Evolutionary conservation across 768 basidiomycete species (phyloP).

Genomic region (Pholiota microspora): DNA sequence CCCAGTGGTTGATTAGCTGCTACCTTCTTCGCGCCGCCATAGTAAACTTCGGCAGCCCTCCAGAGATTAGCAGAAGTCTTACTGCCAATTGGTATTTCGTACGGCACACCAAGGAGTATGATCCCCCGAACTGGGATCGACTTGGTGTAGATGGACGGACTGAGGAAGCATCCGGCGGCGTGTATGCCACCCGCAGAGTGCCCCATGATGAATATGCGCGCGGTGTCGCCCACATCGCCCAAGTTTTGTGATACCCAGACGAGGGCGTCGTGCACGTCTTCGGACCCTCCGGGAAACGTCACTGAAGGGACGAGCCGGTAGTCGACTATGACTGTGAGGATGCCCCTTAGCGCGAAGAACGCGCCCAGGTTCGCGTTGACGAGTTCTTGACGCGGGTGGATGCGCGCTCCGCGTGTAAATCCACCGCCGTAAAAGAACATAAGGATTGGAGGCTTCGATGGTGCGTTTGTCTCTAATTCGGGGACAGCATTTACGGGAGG

Average conservation of each 20-base stretch:
- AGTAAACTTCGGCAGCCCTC: conserved; percentile 18
- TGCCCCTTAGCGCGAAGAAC: conserved; percentile 25
- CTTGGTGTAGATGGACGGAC: conserved; percentile 15
- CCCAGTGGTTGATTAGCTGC: conserved; percentile 15
- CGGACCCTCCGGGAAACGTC: conserved; percentile 23
- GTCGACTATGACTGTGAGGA: conserved; percentile 25
- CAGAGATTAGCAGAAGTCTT: conserved; percentile 11
- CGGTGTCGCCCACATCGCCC: conserved; percentile 9
- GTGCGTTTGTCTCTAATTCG: background rate
- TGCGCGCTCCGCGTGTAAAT: conserved; percentile 18
- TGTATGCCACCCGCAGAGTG: conserved; percentile 29
- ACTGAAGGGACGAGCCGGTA: conserved; percentile 24
- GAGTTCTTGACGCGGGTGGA: conserved; percentile 18
- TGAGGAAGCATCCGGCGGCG: conserved; percentile 17
- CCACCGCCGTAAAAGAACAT: conserved; percentile 27
- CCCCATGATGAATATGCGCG: conserved; percentile 19
- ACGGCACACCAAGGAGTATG: conserved; percentile 21
- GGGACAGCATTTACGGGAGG: conserved; percentile 2
- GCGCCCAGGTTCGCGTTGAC: conserved; percentile 26
- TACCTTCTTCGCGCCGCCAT: conserved; percentile 18
- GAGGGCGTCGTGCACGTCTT: conserved; percentile 23
- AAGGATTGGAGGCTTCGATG: conserved; percentile 15
- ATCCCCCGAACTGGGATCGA: conserved; percentile 16
- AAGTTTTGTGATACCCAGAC: conserved; percentile 16
- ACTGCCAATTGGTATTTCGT: conserved; percentile 6